Evolutionary conservation across 2,329 filamentous ascomycete species (phyloP).

Genomic region (Trichoderma simmonsii): DNA sequence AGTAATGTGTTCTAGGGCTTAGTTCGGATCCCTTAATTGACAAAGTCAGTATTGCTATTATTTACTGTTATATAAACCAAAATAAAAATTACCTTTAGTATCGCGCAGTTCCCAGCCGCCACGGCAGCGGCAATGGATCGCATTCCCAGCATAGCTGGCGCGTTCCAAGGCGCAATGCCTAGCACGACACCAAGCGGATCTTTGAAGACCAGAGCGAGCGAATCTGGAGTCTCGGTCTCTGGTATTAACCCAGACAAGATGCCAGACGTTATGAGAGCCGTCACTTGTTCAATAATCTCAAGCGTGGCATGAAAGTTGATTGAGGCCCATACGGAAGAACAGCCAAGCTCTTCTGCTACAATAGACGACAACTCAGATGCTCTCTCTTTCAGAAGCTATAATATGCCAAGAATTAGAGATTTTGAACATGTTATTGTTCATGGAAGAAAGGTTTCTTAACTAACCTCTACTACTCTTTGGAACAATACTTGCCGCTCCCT

Average conservation of each 20-base stretch:
- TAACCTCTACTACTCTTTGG: not conserved
- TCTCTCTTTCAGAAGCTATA: conserved; percentile 4
- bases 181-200: conserved; percentile 28
- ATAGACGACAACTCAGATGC: not conserved
- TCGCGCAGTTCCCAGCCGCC: conserved; percentile 26
- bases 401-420: not conserved
- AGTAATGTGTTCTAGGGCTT: conserved; percentile 27
- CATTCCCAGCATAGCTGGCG: conserved; percentile 25
- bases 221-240: not conserved
- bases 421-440: not conserved
- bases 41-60: not conserved
- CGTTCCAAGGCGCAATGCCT: conserved; percentile 31
- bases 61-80: no score
- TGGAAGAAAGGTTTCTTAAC: not conserved
- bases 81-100: conserved; percentile 23
- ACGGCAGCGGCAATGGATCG: conserved; percentile 24
- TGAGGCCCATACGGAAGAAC: not conserved
- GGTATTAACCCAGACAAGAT: not conserved
- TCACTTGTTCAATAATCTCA: conserved; percentile 2
- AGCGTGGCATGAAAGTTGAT: not conserved
- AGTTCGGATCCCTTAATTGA: conserved; percentile 30
- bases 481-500: conserved; percentile 4
- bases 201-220: conserved; percentile 18
- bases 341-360: conserved; percentile 3
- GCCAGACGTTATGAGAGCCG: not conserved